Evolutionary conservation across 2,329 filamentous ascomycete genomes (phyloP).

Genomic region (Mollisiaceae sp.): DNA sequence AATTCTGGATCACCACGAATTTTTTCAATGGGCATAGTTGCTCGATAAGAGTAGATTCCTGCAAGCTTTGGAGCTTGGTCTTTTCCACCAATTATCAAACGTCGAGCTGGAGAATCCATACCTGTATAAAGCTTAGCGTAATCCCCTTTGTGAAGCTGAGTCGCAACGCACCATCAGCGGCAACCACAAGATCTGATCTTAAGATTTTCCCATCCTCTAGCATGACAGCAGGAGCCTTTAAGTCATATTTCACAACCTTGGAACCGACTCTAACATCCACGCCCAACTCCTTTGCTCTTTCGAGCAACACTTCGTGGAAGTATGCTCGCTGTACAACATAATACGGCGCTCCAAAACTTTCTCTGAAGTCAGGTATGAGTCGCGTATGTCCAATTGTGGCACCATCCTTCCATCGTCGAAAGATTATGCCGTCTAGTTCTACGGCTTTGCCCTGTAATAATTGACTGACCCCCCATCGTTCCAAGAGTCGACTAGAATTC

Average conservation of each 20-base stretch:
- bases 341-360: slow-evolving; percentile 41
- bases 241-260: slow-evolving; percentile 36
- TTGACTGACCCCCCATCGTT: slow-evolving; percentile 42
- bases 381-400: slow-evolving; percentile 44
- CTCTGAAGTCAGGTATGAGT: slow-evolving; percentile 40
- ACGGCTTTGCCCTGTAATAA: slow-evolving; percentile 39
- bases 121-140: slow-evolving; percentile 21
- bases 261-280: slow-evolving; percentile 34
- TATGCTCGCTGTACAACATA: slow-evolving; percentile 33
- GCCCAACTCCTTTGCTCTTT: slow-evolving; percentile 31
- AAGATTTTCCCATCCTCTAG: slow-evolving; percentile 36
- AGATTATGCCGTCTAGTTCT: slow-evolving; percentile 42
- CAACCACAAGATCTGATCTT: slow-evolving; percentile 44
- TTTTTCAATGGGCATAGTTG: slow-evolving; percentile 46
- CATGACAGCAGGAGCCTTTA: slow-evolving; percentile 31
- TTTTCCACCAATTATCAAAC: slow-evolving; percentile 25
- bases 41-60: slow-evolving; percentile 50
- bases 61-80: slow-evolving; percentile 43
- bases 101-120: slow-evolving; percentile 42
- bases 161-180: slow-evolving; percentile 43
- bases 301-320: slow-evolving; percentile 26
- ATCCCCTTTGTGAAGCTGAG: no score
- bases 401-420: slow-evolving; percentile 44
- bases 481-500: slow-evolving; percentile 44
- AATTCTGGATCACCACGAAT: slow-evolving; percentile 46